Base-by-base conservation (phyloP, 306 rosid genomes). In the Pyrus pyrifolia region DNA sequence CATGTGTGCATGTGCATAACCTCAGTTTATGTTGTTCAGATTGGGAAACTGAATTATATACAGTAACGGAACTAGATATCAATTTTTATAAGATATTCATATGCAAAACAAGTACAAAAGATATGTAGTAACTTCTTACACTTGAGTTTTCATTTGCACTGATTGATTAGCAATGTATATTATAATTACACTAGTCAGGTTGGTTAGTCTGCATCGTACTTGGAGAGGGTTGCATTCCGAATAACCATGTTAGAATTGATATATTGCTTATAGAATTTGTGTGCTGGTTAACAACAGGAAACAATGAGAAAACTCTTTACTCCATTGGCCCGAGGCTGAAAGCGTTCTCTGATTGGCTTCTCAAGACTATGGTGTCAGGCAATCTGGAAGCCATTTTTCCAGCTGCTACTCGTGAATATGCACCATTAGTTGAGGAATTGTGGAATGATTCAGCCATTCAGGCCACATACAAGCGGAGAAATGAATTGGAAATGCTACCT, bases 321-420 rank as follows among this genome's bases (percentile, higher is more conserved):
- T 89, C 97, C 67, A 81, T 92, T 85, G 96, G 97, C 46, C 91
- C 92, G 58, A 96, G 96, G 87, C 85, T 85, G 82, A 92, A 91
- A 86, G 91, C 96, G 40, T 96, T 96, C 88, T 96, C 99, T 55
- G 99, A 96, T 79, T 96, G 98, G 98, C 91, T 96, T 74, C 99
- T 96, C 71, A 96, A 91, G 91, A 89, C 89, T 49, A 96, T 92
- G 96, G 97, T 84, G 52, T 82, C 90, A 1, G 99, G 99, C 81
- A 89, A 90, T 83, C 85, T 96, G 81, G 99, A 92, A 84, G 91
- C 91, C 65, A 88, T 96, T 80, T 96, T 96, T 81, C 99, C 99
- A 67, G 99, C 99, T 12, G 99, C 99, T 70, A 92, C 92, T 62
- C 93, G 97, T 81, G 99, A 96, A 81, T 96, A 96, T 82, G 92